Evolutionary conservation across 768 basidiomycete genomes (phyloP).

Genomic region (Psilocybe cyanescens): DNA sequence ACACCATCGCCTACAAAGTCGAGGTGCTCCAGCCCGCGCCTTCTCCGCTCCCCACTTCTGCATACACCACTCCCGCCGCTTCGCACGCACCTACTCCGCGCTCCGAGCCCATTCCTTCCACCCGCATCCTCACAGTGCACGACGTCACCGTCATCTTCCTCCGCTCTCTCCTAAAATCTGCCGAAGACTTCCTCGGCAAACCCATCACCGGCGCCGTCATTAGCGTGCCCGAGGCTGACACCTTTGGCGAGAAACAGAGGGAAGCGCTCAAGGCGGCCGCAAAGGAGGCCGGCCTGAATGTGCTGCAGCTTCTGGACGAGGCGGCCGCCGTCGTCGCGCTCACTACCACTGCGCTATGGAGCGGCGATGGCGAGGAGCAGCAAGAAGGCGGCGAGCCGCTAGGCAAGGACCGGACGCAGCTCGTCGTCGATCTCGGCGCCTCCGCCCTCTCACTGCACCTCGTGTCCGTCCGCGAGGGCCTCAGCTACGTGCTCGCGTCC

Average conservation of each 20-base stretch:
- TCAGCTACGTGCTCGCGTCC: constrained; percentile 60
- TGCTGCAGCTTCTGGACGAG: constrained; percentile 89
- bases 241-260: constrained; percentile 26
- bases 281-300: constrained; percentile 77
- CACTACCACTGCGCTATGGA: constrained; percentile 52
- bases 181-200: constrained; percentile 88
- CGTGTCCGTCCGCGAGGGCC: constrained; percentile 71
- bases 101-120: constrained; percentile 66
- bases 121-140: constrained; percentile 77
- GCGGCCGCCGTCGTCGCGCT: constrained; percentile 74
- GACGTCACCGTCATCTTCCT: constrained; percentile 90
- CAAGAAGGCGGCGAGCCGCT: constrained; percentile 50
- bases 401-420: constrained; percentile 65
- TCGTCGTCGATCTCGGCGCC: constrained; percentile 59
- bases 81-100: constrained; percentile 74
- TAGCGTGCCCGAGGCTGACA: constrained; percentile 20
- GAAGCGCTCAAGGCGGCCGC: constrained; percentile 77
- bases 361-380: constrained; percentile 26
- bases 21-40: constrained; percentile 81
- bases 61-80: constrained; percentile 62
- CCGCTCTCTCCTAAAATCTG: constrained; percentile 80
- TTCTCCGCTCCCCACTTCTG: constrained; percentile 61
- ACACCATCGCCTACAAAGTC: constrained; percentile 85
- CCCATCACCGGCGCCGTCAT: constrained; percentile 82
- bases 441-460: constrained; percentile 68